Conservation (phyloP, 768 basidiomycete genomes). For the Tylopilus sp. region DNA sequence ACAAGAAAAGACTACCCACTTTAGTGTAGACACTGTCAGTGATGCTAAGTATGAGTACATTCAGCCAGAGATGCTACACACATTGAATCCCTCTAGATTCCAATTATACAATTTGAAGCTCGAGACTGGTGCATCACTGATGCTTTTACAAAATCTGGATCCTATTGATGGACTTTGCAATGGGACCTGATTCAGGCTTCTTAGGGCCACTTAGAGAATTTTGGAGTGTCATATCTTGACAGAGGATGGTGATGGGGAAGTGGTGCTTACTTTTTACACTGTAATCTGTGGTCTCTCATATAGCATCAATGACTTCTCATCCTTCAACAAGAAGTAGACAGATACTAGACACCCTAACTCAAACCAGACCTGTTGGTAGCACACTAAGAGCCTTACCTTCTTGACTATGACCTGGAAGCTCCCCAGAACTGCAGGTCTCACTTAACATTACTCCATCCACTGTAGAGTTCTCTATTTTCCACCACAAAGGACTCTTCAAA, state of each 20-base stretch:
- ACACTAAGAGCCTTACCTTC: no score
- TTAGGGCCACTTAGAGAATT: not conserved
- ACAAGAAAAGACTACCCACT: not conserved
- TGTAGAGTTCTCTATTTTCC: no score
- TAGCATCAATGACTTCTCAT: no score
- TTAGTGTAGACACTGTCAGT: not conserved
- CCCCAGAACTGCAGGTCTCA: no score
- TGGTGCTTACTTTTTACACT: conserved; percentile 29
- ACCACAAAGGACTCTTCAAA: no score
- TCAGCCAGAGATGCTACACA: not conserved
- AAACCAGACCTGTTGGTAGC: no score
- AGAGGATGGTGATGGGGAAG: not conserved
- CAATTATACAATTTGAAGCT: not conserved
- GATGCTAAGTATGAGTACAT: not conserved
- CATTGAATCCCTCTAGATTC: not conserved
- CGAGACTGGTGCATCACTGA: not conserved
- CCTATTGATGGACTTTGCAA: not conserved
- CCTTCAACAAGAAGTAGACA: no score
- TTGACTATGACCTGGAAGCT: no score
- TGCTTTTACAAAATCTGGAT: not conserved
- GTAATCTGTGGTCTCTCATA: no score
- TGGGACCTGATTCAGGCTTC: not conserved
- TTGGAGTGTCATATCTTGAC: not conserved
- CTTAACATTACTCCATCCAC: no score
- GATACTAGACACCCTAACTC: no score